These are phyloP conservation scores for Aspergillus leporis DNA, from an alignment of 495 filamentous ascomycete species.

Conservation along the genomic window DNA sequence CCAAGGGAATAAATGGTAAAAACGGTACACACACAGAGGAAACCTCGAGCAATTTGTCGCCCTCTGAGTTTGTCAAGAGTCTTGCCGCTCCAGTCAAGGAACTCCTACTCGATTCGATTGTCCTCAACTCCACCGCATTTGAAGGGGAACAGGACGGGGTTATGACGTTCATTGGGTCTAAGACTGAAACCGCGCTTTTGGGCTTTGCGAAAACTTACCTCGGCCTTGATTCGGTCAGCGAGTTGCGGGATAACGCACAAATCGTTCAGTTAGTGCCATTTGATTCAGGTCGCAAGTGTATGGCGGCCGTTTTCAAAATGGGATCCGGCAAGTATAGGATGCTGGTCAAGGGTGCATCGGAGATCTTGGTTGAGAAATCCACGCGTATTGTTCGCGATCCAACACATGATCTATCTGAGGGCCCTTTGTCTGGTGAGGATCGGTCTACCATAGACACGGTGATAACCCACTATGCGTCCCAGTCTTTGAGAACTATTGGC, in stretches of 20 bases:
- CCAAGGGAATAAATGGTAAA: constrained; percentile 8
- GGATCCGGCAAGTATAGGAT: constrained; percentile 68
- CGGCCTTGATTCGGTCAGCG: constrained; percentile 69
- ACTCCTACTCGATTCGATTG: constrained; percentile 71
- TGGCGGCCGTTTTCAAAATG: constrained; percentile 75
- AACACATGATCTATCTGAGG: constrained; percentile 55
- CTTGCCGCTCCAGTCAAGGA: constrained; percentile 61
- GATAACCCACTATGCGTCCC: constrained; percentile 75
- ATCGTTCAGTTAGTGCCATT: constrained; percentile 79
- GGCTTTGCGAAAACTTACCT: constrained; percentile 72
- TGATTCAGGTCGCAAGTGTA: constrained; percentile 85
- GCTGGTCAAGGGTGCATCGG: constrained; percentile 86
- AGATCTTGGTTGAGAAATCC: constrained; percentile 76
- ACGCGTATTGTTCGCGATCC: constrained; percentile 72
- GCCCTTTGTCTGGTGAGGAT: constrained; percentile 58
- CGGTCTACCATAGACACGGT: constrained; percentile 59
- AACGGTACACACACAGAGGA: constrained; percentile 20
- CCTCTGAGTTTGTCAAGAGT: constrained; percentile 58
- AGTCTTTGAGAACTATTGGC: constrained; percentile 85
- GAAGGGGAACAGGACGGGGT: constrained; percentile 73
- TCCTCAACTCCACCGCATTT: constrained; percentile 86
- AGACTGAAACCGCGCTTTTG: constrained; percentile 85
- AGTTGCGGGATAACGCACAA: constrained; percentile 69
- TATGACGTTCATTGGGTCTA: constrained; percentile 77
- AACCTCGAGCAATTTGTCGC: constrained; percentile 42